Evolutionary conservation across 2,329 filamentous ascomycete species (phyloP), one percentile per base, ranked within the genome.

Genomic region (Parastagonospora avenae): DNA sequence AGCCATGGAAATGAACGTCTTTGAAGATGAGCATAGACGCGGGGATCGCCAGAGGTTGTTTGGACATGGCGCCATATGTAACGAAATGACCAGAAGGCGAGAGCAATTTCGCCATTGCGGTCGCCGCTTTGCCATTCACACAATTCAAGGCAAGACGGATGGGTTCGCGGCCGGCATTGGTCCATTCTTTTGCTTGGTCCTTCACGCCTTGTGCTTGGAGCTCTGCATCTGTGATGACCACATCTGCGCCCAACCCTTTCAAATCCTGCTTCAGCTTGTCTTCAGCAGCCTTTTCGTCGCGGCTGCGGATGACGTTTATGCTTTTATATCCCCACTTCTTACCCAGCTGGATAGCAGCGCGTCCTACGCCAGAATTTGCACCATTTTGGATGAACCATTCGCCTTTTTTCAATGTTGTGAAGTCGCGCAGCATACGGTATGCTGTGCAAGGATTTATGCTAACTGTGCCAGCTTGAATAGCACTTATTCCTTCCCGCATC

Each of bases 341-440:
- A 1, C 85, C 93, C 1, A 99, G 80, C 76, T 99, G 94, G 59
- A 97, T 94, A 9, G 91, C 93, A 2, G 92, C 90, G 33, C 94
- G 81, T 1, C 94, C 94, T 12, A 99, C 94, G 9, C 92, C 94
- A 36, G 87, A 91, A 75, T 99, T 99, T 33, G 93, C 94, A 7
- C 93, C 94, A 72, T 99, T 99, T 76, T 99, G 94, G 40, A 99
- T 86, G 70, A 97, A 91, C 92, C 93, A 99, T 49, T 95, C 88
- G 47, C 92, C 90, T n/a, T 85, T 83, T 48, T 82, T 70, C 67
- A 87, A 74, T 4, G 78, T 70, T 61, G 80, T 85, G 68, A 93
- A 97, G 70, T 93, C 90, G 49, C 86, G 85, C 51, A 99, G 82
- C 87, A 99, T 95, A 47, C 92, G 85, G 76, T 96, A 97, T 2